Percentiles rank a stretch among this genome's conserved stretches.
Evolutionary conservation across 2,329 filamentous ascomycete genomes (phyloP).

Genomic region (Ilyonectria destructans): DNA sequence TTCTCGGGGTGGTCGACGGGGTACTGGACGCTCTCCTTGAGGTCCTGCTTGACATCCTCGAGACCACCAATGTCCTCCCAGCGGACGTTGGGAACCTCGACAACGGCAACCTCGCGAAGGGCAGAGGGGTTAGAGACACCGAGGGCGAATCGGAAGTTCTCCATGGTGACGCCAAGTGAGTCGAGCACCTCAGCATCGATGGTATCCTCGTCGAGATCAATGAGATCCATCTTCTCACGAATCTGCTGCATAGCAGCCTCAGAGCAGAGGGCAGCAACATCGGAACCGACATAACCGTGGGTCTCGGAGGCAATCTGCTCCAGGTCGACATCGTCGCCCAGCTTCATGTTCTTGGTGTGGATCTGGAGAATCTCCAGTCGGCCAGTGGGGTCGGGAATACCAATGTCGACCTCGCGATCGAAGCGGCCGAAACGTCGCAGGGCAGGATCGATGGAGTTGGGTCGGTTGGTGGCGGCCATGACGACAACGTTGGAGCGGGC

Average conservation of each 20-base stretch:
- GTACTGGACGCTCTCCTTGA: slow-evolving; percentile 99
- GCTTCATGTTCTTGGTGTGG: slow-evolving; percentile 99
- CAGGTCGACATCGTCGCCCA: slow-evolving; percentile 95
- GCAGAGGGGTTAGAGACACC: slow-evolving; percentile 99
- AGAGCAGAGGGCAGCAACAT: slow-evolving; percentile 97
- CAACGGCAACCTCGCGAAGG: slow-evolving; percentile 97
- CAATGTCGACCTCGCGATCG: slow-evolving; percentile 98
- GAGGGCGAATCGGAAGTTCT: slow-evolving; percentile 99
- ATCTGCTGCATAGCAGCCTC: slow-evolving; percentile 99
- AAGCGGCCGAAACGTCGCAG: slow-evolving; percentile 98
- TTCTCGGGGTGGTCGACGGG: slow-evolving; percentile 99
- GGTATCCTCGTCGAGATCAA: slow-evolving; percentile 98
- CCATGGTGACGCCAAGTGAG: slow-evolving; percentile 98
- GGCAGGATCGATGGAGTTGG: slow-evolving; percentile 98
- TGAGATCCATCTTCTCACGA: slow-evolving; percentile 99
- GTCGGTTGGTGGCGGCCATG: slow-evolving; percentile 97
- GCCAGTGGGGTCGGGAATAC: slow-evolving; percentile 96
- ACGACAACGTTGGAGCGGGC: slow-evolving; percentile 98
- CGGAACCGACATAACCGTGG: slow-evolving; percentile 98
- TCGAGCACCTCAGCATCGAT: slow-evolving; percentile 99
- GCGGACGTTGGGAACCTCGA: slow-evolving; percentile 98
- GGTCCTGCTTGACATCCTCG: slow-evolving; percentile 98
- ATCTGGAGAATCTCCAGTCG: slow-evolving; percentile 99
- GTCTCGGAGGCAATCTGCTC: slow-evolving; percentile 98
- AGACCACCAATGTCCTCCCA: slow-evolving; percentile 99